phyloP scores from a whole-genome alignment of 805 yeast species.

The Kockiozyma suomiensis region DNA sequence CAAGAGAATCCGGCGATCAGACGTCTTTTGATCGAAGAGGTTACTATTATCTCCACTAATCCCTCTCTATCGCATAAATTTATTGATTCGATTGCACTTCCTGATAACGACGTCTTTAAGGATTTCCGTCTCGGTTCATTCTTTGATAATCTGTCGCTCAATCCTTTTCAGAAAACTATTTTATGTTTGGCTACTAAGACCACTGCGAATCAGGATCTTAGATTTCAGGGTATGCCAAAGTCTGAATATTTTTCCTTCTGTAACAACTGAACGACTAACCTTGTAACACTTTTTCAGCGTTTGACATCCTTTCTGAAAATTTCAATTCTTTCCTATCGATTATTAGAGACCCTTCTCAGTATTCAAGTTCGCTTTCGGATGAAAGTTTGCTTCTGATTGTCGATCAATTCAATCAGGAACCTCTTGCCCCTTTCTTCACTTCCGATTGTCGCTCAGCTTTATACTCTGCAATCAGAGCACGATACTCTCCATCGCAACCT shows the following conservation, averaged over 20 bases:
- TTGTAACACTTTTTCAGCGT: constrained; percentile 6
- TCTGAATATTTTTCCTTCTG: not conserved
- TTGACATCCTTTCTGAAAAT: constrained; percentile 19
- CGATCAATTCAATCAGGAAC: constrained; percentile 13
- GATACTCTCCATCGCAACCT: constrained; percentile 19
- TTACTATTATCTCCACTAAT: constrained; percentile 16
- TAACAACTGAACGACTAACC: no score
- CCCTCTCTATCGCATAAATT: constrained; percentile 26
- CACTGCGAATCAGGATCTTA: constrained; percentile 15
- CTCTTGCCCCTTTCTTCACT: constrained; percentile 18
- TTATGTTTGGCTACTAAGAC: constrained; percentile 31
- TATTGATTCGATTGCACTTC: constrained; percentile 21
- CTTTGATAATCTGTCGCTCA: constrained; percentile 38
- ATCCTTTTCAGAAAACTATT: constrained; percentile 36
- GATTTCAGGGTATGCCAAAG: constrained; percentile 22
- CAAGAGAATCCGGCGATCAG: constrained; percentile 38
- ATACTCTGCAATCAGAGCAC: constrained; percentile 5
- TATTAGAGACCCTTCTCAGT: constrained; percentile 12
- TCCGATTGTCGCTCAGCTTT: constrained; percentile 4
- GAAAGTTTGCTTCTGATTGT: constrained; percentile 7
- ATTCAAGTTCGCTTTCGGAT: constrained; percentile 8
- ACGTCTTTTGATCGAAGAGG: constrained; percentile 32
- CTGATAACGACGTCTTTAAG: constrained; percentile 38
- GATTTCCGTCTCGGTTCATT: constrained; percentile 42
- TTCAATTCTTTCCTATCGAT: constrained; percentile 10